Evolutionary conservation across 768 basidiomycete species (phyloP).

Genomic region (Phylloporus sp.): DNA sequence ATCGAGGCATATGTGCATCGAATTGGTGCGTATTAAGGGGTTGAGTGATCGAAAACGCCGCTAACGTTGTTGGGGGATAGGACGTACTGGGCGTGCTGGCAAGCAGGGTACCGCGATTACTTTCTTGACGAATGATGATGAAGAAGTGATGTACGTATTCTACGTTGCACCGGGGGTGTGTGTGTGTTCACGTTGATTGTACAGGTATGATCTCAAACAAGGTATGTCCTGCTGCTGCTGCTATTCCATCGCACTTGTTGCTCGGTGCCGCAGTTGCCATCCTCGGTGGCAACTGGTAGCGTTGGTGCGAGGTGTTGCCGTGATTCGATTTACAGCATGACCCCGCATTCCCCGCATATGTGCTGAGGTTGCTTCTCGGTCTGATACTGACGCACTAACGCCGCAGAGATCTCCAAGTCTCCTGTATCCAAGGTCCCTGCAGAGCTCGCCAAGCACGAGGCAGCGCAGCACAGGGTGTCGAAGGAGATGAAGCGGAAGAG

Average conservation of each 20-base stretch:
- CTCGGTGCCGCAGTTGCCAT: neutral
- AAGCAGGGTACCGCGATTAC: slow-evolving; percentile 93
- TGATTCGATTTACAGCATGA: neutral
- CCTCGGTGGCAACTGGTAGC: too few species aligned
- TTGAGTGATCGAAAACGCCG: neutral
- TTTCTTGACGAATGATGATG: slow-evolving; percentile 93
- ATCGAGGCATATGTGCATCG: slow-evolving; percentile 98
- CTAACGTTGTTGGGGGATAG: slow-evolving; percentile 36
- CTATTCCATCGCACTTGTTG: too few species aligned
- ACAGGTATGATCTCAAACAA: slow-evolving; percentile 93
- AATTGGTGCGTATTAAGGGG: slow-evolving; percentile 64
- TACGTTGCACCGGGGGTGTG: neutral
- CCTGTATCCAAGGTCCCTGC: slow-evolving; percentile 85
- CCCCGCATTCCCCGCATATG: slow-evolving; percentile 6
- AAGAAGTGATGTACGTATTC: slow-evolving; percentile 86
- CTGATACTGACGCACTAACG: slow-evolving; percentile 17
- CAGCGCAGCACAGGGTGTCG: slow-evolving; percentile 87
- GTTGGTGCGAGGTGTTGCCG: too few species aligned
- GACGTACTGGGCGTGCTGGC: slow-evolving; percentile 96
- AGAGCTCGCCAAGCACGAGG: slow-evolving; percentile 88
- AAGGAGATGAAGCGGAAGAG: slow-evolving; percentile 94
- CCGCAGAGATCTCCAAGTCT: slow-evolving; percentile 85
- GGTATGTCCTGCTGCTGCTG: too few species aligned
- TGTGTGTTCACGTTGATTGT: slow-evolving; percentile 5
- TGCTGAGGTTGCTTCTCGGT: slow-evolving; percentile 9